These are phyloP conservation scores for Panicum virgatum DNA, from an alignment of 202 grass and related monocot genomes.

Conservation along the genomic window DNA sequence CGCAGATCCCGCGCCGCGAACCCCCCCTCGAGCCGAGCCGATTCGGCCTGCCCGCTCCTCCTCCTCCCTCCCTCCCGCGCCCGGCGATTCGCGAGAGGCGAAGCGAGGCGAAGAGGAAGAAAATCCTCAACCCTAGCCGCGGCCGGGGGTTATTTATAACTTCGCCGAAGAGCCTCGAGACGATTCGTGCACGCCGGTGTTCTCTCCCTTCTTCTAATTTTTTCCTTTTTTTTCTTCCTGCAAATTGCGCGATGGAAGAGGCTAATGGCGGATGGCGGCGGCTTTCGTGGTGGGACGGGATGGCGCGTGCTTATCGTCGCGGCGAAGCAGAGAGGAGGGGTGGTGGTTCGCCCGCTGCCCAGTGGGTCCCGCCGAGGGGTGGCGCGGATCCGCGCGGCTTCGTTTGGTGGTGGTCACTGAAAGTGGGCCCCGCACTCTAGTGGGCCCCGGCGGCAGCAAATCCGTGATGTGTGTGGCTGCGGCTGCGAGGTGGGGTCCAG, in stretches of 20 bases:
- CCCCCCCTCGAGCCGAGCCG: neutral
- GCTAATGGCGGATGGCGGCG: neutral
- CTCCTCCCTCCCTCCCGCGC: no score
- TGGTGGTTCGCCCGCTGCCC: neutral
- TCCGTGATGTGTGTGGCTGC: no score
- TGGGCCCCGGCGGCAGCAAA: neutral
- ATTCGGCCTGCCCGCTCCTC: neutral
- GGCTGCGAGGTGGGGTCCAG: no score
- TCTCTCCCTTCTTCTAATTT: neutral
- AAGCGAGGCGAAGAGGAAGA: no score
- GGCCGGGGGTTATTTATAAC: conserved; percentile 22
- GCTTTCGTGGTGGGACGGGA: neutral
- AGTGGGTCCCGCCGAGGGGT: neutral
- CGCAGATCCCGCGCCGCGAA: conserved; percentile 14
- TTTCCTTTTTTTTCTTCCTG: neutral
- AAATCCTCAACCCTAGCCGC: conserved; percentile 17
- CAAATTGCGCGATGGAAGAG: neutral
- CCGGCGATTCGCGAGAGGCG: neutral
- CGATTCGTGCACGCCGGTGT: neutral
- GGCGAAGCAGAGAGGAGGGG: neutral
- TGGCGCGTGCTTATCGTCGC: neutral
- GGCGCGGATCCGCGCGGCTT: neutral
- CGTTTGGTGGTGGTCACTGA: neutral
- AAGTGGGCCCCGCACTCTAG: neutral
- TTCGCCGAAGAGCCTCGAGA: conserved; percentile 5